Percentiles rank a stretch among this genome's conserved stretches.
These are phyloP conservation scores for Colletotrichum musicola DNA, from an alignment of 2,329 filamentous ascomycete species.

Conservation along the genomic window DNA sequence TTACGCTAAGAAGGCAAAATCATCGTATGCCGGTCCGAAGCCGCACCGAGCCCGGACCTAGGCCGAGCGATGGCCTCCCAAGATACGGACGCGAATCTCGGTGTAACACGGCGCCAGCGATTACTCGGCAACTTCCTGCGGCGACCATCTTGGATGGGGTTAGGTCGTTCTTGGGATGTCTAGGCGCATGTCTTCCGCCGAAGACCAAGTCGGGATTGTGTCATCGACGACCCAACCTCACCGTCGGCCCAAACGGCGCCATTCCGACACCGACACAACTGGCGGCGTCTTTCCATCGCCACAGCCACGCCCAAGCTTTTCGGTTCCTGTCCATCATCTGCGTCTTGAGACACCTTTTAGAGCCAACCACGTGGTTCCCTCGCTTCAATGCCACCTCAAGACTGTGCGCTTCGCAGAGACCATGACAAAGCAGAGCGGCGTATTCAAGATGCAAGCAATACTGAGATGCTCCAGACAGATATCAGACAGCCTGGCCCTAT, in stretches of 20 bases:
- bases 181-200: conserved; percentile 8
- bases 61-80: conserved; percentile 5
- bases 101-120: conserved; percentile 1
- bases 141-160: background rate
- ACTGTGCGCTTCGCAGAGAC: too few species aligned
- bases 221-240: conserved; percentile 10
- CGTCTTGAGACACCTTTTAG: background rate
- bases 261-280: background rate
- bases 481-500: background rate
- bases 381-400: background rate
- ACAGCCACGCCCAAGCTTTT: conserved; percentile 6
- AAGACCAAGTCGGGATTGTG: conserved; percentile 1
- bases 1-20: conserved; percentile 21
- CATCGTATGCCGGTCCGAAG: conserved; percentile 32
- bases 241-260: background rate
- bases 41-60: conserved; percentile 28
- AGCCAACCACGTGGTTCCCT: too few species aligned
- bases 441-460: background rate
- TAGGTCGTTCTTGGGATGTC: background rate
- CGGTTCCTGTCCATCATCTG: conserved; percentile 4
- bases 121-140: background rate
- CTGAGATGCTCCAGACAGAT: conserved; percentile 9
- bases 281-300: conserved; percentile 1
- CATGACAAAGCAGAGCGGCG: background rate
- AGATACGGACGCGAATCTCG: conserved; percentile 24